Evolutionary conservation across 192 early-diverging fungal genomes (phyloP).

Genomic region (Pecoramyces ruminantium): DNA sequence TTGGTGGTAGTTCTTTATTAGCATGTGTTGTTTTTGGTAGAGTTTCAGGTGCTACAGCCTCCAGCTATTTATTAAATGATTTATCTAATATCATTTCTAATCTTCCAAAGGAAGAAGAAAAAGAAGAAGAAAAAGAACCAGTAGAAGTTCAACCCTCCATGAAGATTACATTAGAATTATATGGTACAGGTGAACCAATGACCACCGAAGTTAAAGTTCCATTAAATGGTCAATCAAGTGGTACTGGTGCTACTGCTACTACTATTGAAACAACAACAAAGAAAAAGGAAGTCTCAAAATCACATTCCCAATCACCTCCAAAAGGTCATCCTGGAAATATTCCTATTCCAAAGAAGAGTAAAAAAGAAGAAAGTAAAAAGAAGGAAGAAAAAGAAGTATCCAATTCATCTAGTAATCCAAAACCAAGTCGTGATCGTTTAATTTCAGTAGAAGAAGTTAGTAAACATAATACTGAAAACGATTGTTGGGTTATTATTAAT

Average conservation of each 20-base stretch:
- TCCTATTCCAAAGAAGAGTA: slow-evolving; percentile 7
- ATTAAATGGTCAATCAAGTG: slow-evolving; percentile 16
- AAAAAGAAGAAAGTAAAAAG: slow-evolving; percentile 4
- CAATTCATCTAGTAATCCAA: background rate
- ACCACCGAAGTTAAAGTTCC: background rate
- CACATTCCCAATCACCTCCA: slow-evolving; percentile 7
- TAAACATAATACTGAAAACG: slow-evolving; percentile 63
- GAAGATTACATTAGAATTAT: background rate
- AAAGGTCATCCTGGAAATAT: slow-evolving; percentile 7
- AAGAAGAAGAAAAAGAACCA: background rate
- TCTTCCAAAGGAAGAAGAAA: background rate
- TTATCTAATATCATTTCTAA: background rate
- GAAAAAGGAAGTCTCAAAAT: background rate
- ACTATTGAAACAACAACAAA: background rate
- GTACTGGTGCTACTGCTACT: background rate
- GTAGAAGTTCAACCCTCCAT: background rate
- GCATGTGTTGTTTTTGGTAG: slow-evolving; percentile 93
- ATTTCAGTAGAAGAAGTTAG: slow-evolving; percentile 49
- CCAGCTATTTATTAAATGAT: background rate
- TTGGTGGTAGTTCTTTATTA: slow-evolving; percentile 82
- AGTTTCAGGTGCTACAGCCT: slow-evolving; percentile 53
- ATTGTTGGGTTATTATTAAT: slow-evolving; percentile 78
- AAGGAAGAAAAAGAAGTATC: slow-evolving; percentile 19
- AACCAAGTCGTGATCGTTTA: background rate
- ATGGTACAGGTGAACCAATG: background rate